Base-by-base conservation (phyloP, 2,329 filamentous ascomycete genomes). In the Apiospora sp. region DNA sequence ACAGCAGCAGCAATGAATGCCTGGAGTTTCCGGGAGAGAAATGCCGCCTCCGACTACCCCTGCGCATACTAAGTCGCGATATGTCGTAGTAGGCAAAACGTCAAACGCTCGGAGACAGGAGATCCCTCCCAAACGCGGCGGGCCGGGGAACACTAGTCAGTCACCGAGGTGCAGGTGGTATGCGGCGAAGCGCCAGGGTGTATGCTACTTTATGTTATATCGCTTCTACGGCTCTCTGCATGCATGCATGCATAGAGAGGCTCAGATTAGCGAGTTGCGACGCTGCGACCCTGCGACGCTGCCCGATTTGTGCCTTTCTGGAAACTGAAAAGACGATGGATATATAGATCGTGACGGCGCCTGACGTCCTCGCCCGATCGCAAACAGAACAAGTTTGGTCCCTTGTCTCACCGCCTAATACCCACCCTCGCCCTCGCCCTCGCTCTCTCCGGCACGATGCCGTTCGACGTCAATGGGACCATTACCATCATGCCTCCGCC, bases 401-500 rank as follows among this genome's bases (percentile, higher is more conserved):
- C 51, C 14, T 34, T 6, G 19, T 16, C 14, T 16, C 19, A 10
- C 24, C 7, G 22, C 3, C n/a, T n/a, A n/a, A n/a, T n/a, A n/a
- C n/a, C n/a, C n/a, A n/a, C n/a, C n/a, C n/a, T n/a, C n/a, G n/a
- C n/a, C n/a, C n/a, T 22, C 10, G 34, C 7, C 10, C 12, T 37
- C 8, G 8, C 16, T 61, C 19, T 22, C 27, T 2, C 27, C 14
- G 27, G 3, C 30, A 61, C 22, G 16, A 61, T 61, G 54, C 54
- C 54, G 30, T 61, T 61, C 54, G 41, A 30, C 30, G 48, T 71
- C 49, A 64, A 73, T 61, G 72, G 70, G 46, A 43, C 46, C 30
- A 41, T 44, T 34, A 67, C 68, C 49, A 67, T 72, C 34, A 51
- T 71, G 22, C 49, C 67, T 30, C 69, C 74, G 49, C 74, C 74